A percentile compares a stretch with the other conserved stretches of the same genome.
phyloP scores from a whole-genome alignment of 352 stramenopile species.

The Phytophthora citricola region DNA sequence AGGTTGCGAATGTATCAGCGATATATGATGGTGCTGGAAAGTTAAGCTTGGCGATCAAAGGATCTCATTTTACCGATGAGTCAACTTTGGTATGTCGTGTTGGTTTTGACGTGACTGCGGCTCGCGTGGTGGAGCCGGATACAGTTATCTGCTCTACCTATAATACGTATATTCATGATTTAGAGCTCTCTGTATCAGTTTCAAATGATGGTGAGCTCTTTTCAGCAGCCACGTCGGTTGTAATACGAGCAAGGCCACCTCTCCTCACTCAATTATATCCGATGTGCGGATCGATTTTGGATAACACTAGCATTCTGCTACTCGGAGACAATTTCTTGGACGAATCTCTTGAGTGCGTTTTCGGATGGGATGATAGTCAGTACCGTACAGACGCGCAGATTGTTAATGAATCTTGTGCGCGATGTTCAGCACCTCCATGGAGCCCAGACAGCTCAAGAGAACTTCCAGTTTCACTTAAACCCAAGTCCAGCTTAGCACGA shows the following conservation, averaged over 20 bases:
- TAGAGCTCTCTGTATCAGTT: conserved; percentile 35
- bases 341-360: conserved; percentile 37
- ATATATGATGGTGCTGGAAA: conserved; percentile 3
- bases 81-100: conserved; percentile 24
- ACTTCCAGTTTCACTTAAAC: conserved; percentile 42
- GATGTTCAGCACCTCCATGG: conserved; percentile 41
- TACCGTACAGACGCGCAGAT: conserved; percentile 12
- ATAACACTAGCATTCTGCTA: conserved; percentile 27
- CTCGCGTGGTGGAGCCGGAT: conserved; percentile 9
- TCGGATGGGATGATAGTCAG: conserved; percentile 44
- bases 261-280: conserved; percentile 33
- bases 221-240: conserved; percentile 21
- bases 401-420: conserved; percentile 32
- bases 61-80: conserved; percentile 21
- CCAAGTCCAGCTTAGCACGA: conserved; percentile 4
- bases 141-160: conserved; percentile 21
- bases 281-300: conserved; percentile 27
- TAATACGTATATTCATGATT: not conserved
- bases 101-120: conserved; percentile 16
- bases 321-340: conserved; percentile 23
- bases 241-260: conserved; percentile 7
- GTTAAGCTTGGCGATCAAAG: conserved; percentile 22
- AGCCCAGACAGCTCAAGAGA: conserved; percentile 21
- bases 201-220: conserved; percentile 45
- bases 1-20: conserved; percentile 25